phyloP scores from a whole-genome alignment of 257 asterid genomes.

The Henckelia pumila region DNA sequence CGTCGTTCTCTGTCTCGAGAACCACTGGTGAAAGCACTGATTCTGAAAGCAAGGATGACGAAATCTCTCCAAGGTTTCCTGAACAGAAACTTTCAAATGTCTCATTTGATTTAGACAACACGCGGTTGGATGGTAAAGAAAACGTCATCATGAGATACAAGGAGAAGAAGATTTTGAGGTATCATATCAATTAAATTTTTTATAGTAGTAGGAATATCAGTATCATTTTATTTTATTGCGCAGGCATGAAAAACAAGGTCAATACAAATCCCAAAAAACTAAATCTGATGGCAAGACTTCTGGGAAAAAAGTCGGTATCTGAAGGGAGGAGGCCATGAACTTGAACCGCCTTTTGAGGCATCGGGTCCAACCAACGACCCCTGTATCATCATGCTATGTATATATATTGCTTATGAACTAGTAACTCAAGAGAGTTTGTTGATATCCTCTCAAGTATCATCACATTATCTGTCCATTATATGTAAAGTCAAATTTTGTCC shows the following conservation, averaged over 20 bases:
- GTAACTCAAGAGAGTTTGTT: conserved; percentile 20
- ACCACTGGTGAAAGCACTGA: conserved; percentile 47
- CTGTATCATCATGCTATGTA: conserved; percentile 13
- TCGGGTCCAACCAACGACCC: neutral
- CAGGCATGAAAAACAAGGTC: conserved; percentile 52
- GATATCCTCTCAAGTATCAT: conserved; percentile 2
- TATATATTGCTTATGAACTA: neutral
- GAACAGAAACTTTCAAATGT: conserved; percentile 24
- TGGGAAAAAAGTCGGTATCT: conserved; percentile 27
- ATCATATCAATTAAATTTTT: neutral
- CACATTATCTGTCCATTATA: conserved; percentile 7
- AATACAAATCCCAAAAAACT: conserved; percentile 33
- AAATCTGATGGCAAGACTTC: conserved; percentile 39
- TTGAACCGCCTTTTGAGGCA: conserved; percentile 34
- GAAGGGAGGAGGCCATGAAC: conserved; percentile 32
- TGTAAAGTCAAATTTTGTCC: conserved; percentile 23
- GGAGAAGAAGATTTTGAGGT: conserved; percentile 54
- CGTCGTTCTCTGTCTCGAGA: conserved; percentile 40
- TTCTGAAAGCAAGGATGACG: conserved; percentile 21
- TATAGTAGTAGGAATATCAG: neutral
- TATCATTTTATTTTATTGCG: neutral
- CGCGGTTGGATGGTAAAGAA: conserved; percentile 29
- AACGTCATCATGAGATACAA: conserved; percentile 33
- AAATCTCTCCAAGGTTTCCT: conserved; percentile 18
- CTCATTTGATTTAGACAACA: conserved; percentile 28